These are phyloP conservation scores for Monosporascus sp. DNA, from an alignment of 2,329 filamentous ascomycete genomes.

Conservation along the genomic window DNA sequence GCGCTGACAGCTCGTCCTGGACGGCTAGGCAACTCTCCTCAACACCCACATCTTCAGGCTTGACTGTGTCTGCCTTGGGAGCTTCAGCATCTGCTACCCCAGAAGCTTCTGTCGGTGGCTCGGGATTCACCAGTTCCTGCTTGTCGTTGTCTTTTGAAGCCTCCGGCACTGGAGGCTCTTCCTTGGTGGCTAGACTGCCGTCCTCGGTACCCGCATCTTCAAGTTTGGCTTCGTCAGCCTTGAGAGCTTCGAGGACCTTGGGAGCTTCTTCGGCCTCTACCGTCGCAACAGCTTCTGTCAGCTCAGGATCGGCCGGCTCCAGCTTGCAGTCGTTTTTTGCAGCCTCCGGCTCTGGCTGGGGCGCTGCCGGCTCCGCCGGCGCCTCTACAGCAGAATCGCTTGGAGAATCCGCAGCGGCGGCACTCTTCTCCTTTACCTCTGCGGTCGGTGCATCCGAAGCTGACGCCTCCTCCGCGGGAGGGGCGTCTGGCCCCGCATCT, in stretches of 20 bases:
- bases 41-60: conserved; percentile 6
- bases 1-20: conserved; percentile 1
- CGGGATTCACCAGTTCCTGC: not conserved
- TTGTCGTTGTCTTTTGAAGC: not conserved
- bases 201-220: not conserved
- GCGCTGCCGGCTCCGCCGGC: not conserved
- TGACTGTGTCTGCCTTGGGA: not conserved
- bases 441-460: conserved; percentile 4
- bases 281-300: not conserved
- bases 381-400: conserved; percentile 1
- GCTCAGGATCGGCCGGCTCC: not conserved
- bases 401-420: conserved; percentile 1
- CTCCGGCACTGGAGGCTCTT: not conserved
- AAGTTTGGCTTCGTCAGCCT: not conserved
- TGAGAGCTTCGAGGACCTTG: not conserved
- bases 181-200: not conserved
- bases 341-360: conserved; percentile 4
- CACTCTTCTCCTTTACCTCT: conserved; percentile 7
- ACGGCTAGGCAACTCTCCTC: not conserved
- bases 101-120: not conserved
- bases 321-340: not conserved
- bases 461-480: conserved; percentile 2
- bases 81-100: not conserved
- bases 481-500: conserved; percentile 2
- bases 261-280: not conserved